Evolutionary conservation across 495 filamentous ascomycete genomes (phyloP), one percentile per base, ranked within the genome.

Genomic region (Ascodesmis nigricans): DNA sequence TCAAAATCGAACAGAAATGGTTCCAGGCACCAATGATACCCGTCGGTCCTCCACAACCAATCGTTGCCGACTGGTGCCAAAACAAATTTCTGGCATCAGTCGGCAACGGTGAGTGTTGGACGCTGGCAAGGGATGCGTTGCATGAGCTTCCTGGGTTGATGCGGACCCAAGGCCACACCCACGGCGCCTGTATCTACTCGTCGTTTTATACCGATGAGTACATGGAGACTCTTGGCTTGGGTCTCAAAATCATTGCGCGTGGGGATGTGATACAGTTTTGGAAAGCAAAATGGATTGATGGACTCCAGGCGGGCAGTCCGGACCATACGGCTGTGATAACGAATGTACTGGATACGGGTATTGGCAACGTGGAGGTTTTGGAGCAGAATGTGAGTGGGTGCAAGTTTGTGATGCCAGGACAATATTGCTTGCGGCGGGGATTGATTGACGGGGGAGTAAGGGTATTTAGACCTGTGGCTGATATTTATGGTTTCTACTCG

Each of bases 71-170:
- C 4, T 61, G 55, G 55, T 47, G 53, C 22, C 38, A 54, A 31
- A 36, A 32, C 9, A 30, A 43, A 22, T 38, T 58, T 2, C 55
- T 56, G 7, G 38, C 44, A 4, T 44, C 49, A 40, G 54, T 61
- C 4, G 58, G 58, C 18, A 48, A 59, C 30, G 58, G 58, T 8
- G 54, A 60, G 36, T 61, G 58, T 40, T 60, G 58, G 58, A 59
- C 58, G 18, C 43, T 60, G 7, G 54, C 55, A 9, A 38, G 50
- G 18, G 38, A 55, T 10, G 40, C 38, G 3, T 40, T 46, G 8
- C 46, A 46, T 17, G 43, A 41, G n/a, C 33, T 42, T 5, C 30
- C 37, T 17, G 50, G 46, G 10, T 23, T 50, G 30, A 53, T 59
- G 51, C 14, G 49, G 10, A 52, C 45, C 4, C 56, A 55, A 38